Evolutionary conservation across 192 early-diverging fungal species (phyloP), one percentile per base, ranked within the genome.

Genomic region (Linnemannia hyalina): DNA sequence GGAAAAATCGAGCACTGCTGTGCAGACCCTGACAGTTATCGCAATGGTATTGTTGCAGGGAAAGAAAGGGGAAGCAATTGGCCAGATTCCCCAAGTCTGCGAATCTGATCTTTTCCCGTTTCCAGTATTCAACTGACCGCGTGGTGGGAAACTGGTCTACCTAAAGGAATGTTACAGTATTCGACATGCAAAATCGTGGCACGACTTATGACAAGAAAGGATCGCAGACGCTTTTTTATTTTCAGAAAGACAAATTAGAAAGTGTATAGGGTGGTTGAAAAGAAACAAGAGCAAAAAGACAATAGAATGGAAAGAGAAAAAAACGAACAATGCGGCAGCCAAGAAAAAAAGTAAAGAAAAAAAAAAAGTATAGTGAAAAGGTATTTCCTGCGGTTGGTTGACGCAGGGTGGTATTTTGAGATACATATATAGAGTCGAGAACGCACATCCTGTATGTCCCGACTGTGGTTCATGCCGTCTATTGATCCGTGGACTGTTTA

Each of bases 181-280:
- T 16, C 16, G 5, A 22, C 49, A 6, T 6, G 20, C 3, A 18
- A 18, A 20, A 22, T 52, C 5, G 49, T 22, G 15, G 18, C 5
- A 22, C 18, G 49, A 6, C 20, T 3, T 32, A 18, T 60, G 55
- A 11, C n/a, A 60, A 60, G 55, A 60, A 60, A 60, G 55, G 26
- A 65, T 65, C 60, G 60, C 60, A 32, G 29, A 65, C 60, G 60
- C 60, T 65, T 65, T 65, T 65, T 65, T 65, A 29, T 65, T 65
- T 65, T 32, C n/a, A 32, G 32, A 65, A 32, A 65, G 9, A 32
- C 20, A 32, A 32, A 32, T 32, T 32, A 65, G 26, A 65, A 65
- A 26, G 60, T 65, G n/a, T 65, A 65, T 65, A 32, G 29, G n/a
- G 26, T 26, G 60, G 26, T 15, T 29, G 13, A 65, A 65, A 65